Conservation (phyloP, 495 filamentous ascomycete species). For the Penicillium chermesinum region DNA sequence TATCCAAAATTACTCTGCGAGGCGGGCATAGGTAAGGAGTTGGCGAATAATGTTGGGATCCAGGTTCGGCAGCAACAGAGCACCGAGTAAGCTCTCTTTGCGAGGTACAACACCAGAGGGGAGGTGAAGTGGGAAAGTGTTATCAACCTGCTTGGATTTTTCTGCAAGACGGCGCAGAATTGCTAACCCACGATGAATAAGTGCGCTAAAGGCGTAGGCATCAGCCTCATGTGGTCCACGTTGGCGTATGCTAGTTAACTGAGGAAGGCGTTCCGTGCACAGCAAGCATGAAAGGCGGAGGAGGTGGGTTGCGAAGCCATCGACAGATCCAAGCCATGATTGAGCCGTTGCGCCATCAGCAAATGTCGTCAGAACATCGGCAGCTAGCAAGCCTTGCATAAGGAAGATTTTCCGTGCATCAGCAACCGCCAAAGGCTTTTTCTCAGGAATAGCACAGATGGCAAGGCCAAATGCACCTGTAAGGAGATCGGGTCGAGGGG, state of each 20-base stretch:
- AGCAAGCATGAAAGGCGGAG: conserved; percentile 65
- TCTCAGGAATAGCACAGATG: conserved; percentile 76
- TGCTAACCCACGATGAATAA: conserved; percentile 64
- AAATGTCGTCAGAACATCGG: conserved; percentile 77
- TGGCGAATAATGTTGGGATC: conserved; percentile 62
- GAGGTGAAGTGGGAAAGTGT: conserved; percentile 36
- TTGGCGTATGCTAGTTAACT: conserved; percentile 29
- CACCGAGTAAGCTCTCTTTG: conserved; percentile 65
- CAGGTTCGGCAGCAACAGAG: conserved; percentile 58
- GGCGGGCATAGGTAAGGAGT: conserved; percentile 63
- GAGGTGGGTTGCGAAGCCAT: conserved; percentile 78
- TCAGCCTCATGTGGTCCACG: conserved; percentile 37
- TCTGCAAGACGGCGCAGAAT: conserved; percentile 66
- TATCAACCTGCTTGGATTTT: conserved; percentile 61
- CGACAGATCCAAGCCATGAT: conserved; percentile 76
- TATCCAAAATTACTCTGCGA: conserved; percentile 44
- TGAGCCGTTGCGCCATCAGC: conserved; percentile 67
- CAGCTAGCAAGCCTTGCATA: conserved; percentile 86
- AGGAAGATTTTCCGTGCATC: conserved; percentile 80
- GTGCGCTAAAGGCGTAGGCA: conserved; percentile 45
- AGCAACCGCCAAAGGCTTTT: conserved; percentile 55
- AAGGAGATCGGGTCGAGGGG: conserved; percentile 70
- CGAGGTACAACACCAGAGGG: conserved; percentile 63
- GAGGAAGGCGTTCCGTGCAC: conserved; percentile 52
- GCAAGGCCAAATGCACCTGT: conserved; percentile 86